Conservation (phyloP, 208 protist species). For the Tritrichomonas foetus region DNA sequence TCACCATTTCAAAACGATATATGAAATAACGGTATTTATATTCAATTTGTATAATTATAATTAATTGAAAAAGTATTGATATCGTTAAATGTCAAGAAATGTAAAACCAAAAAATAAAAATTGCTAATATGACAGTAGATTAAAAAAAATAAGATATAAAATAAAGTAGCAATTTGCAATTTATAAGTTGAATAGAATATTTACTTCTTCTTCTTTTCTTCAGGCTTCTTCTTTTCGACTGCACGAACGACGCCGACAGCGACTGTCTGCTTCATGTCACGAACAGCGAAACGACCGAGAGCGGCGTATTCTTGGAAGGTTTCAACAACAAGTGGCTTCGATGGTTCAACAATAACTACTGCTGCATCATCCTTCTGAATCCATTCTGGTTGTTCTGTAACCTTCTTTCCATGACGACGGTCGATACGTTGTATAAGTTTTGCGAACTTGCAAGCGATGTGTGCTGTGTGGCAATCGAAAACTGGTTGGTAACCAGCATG, state of each 20-base stretch:
- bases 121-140: too few relatives aligned
- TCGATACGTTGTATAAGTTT: slow-evolving; percentile 52
- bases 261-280: slow-evolving; percentile 59
- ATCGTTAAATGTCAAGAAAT: too few relatives aligned
- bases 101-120: too few relatives aligned
- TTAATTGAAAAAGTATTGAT: too few relatives aligned
- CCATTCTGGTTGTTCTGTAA: slow-evolving; percentile 49
- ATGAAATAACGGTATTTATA: too few relatives aligned
- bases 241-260: slow-evolving; percentile 56
- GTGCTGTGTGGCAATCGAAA: slow-evolving; percentile 58
- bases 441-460: slow-evolving; percentile 57
- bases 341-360: slow-evolving; percentile 56
- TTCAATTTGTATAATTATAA: too few relatives aligned
- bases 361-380: slow-evolving; percentile 49
- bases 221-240: not conserved
- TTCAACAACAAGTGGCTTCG: slow-evolving; percentile 62
- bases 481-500: slow-evolving; percentile 55
- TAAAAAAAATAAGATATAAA: too few relatives aligned
- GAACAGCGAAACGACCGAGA: slow-evolving; percentile 60
- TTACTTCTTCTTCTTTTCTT: not conserved
- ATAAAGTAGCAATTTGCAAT: too few relatives aligned
- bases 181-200: not conserved
- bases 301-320: slow-evolving; percentile 61
- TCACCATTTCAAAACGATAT: too few relatives aligned
- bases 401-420: slow-evolving; percentile 47